phyloP scores from a whole-genome alignment of 2,329 filamentous ascomycete genomes.

The Ascomycota sp. region DNA sequence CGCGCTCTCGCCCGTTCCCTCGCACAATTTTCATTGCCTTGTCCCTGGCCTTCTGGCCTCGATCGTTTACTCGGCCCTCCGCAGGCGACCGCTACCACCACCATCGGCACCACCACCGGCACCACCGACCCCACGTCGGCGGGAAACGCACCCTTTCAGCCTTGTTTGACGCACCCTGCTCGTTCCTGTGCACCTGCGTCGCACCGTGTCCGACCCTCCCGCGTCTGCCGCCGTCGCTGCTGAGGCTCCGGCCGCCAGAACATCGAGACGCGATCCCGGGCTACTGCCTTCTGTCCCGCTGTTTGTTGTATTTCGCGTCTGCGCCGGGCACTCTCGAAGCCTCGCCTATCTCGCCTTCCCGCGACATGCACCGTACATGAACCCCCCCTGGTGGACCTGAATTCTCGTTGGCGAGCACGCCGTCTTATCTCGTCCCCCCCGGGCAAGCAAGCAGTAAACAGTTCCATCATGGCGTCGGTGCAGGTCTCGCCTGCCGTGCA shows the following conservation, averaged over 20 bases:
- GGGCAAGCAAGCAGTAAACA: background rate
- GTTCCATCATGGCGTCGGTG: constrained; percentile 51
- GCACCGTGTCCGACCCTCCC: constrained; percentile 4
- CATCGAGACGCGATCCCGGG: constrained; percentile 8
- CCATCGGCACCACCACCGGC: constrained; percentile 3
- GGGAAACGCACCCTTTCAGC: background rate
- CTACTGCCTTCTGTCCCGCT: too few relatives aligned
- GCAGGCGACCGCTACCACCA: constrained; percentile 3
- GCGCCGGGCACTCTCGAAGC: too few relatives aligned
- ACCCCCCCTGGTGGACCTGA: constrained; percentile 6
- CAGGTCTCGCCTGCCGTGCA: constrained; percentile 49
- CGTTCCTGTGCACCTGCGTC: constrained; percentile 7
- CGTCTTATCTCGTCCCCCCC: background rate
- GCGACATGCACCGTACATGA: constrained; percentile 19
- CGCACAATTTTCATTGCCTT: constrained; percentile 19
- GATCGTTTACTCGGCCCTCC: constrained; percentile 1
- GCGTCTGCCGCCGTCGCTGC: constrained; percentile 4
- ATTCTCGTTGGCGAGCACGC: constrained; percentile 3
- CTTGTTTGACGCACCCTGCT: constrained; percentile 9
- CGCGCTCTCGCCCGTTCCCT: constrained; percentile 16
- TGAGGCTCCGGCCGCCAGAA: constrained; percentile 1
- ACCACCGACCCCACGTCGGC: constrained; percentile 1
- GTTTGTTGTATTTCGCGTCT: too few relatives aligned
- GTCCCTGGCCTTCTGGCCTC: constrained; percentile 1
- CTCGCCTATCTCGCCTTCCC: constrained; percentile 8